Conservation (phyloP, 208 protist species). For the Leptomonas pyrrhocoris region DNA sequence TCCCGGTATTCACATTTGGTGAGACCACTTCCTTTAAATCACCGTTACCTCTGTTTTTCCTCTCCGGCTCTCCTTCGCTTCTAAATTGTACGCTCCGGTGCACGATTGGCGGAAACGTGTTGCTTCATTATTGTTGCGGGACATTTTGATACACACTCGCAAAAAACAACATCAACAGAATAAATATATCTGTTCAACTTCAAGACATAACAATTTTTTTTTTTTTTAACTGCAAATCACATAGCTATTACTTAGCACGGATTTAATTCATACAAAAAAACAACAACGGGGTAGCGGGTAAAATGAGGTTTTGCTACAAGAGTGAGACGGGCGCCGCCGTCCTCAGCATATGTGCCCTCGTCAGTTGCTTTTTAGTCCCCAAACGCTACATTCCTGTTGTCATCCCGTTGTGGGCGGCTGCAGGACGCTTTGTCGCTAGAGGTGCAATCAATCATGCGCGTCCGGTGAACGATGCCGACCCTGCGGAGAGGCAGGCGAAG, state of each 20-base stretch:
- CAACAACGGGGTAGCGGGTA: neutral
- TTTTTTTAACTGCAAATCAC: no score
- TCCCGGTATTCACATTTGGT: no score
- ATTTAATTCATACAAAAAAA: constrained; percentile 4
- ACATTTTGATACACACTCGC: no score
- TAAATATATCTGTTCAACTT: no score
- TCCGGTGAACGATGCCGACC: constrained; percentile 31
- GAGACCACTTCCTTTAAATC: no score
- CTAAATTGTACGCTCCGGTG: no score
- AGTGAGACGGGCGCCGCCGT: constrained; percentile 56
- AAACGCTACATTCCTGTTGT: neutral
- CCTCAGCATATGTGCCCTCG: neutral
- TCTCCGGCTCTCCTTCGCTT: no score
- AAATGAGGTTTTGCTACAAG: constrained; percentile 66
- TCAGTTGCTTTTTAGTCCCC: constrained; percentile 11
- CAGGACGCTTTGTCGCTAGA: constrained; percentile 53
- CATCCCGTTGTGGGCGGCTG: constrained; percentile 43
- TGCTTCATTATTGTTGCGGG: no score
- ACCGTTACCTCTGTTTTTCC: no score
- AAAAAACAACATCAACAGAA: no score
- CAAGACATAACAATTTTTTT: no score
- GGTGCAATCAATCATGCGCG: constrained; percentile 52
- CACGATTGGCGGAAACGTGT: no score
- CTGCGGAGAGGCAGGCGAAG: constrained; percentile 23
- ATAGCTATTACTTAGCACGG: neutral